phyloP scores from a whole-genome alignment of 768 basidiomycete genomes.

The Suillus placidus region DNA sequence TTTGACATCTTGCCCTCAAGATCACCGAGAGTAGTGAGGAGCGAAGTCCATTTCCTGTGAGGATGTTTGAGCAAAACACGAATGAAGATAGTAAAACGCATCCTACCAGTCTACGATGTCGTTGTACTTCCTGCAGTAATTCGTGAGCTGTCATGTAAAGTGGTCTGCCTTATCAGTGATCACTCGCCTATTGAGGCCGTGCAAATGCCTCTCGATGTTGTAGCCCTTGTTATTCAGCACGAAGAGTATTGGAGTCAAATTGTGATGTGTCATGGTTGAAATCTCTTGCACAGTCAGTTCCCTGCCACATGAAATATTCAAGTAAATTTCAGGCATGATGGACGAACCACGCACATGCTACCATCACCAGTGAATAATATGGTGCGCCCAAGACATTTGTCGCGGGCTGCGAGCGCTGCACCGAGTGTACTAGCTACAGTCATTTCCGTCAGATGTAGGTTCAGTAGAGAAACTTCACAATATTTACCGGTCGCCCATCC shows the following conservation, averaged over 20 bases:
- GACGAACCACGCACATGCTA: conserved; percentile 55
- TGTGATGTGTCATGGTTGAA: conserved; percentile 77
- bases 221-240: conserved; percentile 82
- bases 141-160: not conserved
- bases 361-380: conserved; percentile 89
- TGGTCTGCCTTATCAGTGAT: not conserved
- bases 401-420: conserved; percentile 77
- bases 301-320: conserved; percentile 36
- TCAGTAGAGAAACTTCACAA: not conserved
- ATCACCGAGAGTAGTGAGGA: conserved; percentile 64
- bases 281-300: conserved; percentile 84
- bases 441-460: not conserved
- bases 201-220: conserved; percentile 82
- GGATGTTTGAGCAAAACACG: not conserved
- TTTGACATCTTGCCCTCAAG: conserved; percentile 47
- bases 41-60: conserved; percentile 61
- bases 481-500: conserved; percentile 80
- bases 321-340: not conserved
- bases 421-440: conserved; percentile 64
- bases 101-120: conserved; percentile 75
- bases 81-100: not conserved
- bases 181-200: conserved; percentile 58
- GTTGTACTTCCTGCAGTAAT: conserved; percentile 69
- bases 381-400: conserved; percentile 61
- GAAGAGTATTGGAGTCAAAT: conserved; percentile 82